These are phyloP conservation scores for Mucor racemosus DNA, from an alignment of 371 early-diverging fungal species.

Conservation along the genomic window DNA sequence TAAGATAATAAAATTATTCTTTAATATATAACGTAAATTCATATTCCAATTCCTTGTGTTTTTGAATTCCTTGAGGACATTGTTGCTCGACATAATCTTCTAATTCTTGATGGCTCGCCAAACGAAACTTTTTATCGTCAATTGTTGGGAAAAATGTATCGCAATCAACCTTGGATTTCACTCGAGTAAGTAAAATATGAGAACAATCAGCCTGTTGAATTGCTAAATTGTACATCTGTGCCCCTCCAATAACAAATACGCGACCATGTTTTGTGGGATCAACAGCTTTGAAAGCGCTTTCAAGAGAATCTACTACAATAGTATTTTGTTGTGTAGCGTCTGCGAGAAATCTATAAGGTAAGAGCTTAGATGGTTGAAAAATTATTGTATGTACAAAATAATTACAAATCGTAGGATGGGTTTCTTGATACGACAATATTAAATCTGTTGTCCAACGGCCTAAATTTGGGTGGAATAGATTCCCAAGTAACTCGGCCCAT, in stretches of 20 bases:
- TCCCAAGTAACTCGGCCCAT: slow-evolving; percentile 94
- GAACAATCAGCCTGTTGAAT: slow-evolving; percentile 55
- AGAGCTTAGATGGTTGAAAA: no score
- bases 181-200: slow-evolving; percentile 64
- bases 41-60: slow-evolving; percentile 44
- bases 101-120: slow-evolving; percentile 43
- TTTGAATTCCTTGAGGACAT: slow-evolving; percentile 49
- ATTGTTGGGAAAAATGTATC: slow-evolving; percentile 74
- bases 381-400: no score
- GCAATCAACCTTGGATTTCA: slow-evolving; percentile 57
- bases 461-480: slow-evolving; percentile 76
- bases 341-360: slow-evolving; percentile 26
- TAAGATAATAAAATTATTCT: slow-evolving; percentile 17
- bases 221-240: slow-evolving; percentile 62
- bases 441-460: slow-evolving; percentile 76
- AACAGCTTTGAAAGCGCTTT: slow-evolving; percentile 53
- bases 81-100: slow-evolving; percentile 44
- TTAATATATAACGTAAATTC: slow-evolving; percentile 55
- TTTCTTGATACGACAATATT: slow-evolving; percentile 87
- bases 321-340: slow-evolving; percentile 29
- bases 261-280: slow-evolving; percentile 28
- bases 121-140: slow-evolving; percentile 28
- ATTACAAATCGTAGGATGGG: slow-evolving; percentile 52
- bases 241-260: slow-evolving; percentile 71
- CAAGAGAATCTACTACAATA: slow-evolving; percentile 50